Evolutionary conservation across 352 stramenopile species (phyloP), one percentile per base, ranked within the genome.

Genomic region (Pythium insidiosum): DNA sequence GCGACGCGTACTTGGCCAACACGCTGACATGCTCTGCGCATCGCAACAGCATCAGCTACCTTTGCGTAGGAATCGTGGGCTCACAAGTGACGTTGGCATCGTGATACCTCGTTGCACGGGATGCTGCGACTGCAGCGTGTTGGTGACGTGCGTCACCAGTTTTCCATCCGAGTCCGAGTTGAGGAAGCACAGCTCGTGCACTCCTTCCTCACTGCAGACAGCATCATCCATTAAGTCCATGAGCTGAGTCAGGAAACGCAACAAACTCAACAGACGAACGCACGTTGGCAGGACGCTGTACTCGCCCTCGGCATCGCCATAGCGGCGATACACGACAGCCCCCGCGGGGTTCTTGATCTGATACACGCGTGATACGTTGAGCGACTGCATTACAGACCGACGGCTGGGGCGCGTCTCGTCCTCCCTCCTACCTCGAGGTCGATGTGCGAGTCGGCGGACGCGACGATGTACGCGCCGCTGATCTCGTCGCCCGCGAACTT

Each of bases 141-240:
- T 83, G 9, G 74, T 90, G 41, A 90, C 78, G 41, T 90, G 78
- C 10, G 71, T 90, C 55, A 90, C 74, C 33, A 90, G 53, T 52
- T 88, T 88, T 11, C 68, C 68, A 37, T 85, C 63, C 46, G 64
- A 61, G 54, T 88, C 73, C 40, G 73, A 52, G 56, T 90, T 90
- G 21, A 74, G 60, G 35, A 90, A 90, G 50, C 78, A 90, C 26
- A 90, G 49, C 26, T 90, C 70, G 40, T 85, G 52, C 3, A 87
- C 46, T 13, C 78, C 78, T 18, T 51, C 43, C 35, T 73, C 43
- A 21, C 74, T 87, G 19, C 28, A 15, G 6, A 30, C 18, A 56
- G 22, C 13, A 42, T 2, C 10, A 16, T n/a, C n/a, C 20, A 34
- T 34, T 23, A 5, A 28, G 2, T 40, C 38, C 19, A 19, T 13